These are phyloP conservation scores for Plectranthus barbatus DNA, from an alignment of 257 asterid species.

Conservation along the genomic window DNA sequence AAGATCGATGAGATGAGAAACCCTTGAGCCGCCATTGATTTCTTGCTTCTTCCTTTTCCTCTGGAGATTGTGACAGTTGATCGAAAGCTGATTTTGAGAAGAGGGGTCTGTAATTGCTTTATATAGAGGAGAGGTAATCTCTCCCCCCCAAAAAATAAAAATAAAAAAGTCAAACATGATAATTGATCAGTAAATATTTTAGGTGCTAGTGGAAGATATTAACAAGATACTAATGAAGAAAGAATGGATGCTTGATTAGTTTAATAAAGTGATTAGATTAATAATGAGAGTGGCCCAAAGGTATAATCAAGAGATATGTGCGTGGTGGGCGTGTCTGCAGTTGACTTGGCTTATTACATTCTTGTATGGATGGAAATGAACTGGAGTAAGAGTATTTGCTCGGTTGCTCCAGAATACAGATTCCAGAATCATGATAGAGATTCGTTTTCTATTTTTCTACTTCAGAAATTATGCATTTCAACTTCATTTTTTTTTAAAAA, in stretches of 20 bases:
- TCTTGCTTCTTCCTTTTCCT: neutral
- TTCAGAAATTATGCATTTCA: no score
- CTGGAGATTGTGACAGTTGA: neutral
- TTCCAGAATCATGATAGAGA: neutral
- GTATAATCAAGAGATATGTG: conserved; percentile 18
- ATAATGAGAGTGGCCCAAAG: conserved; percentile 18
- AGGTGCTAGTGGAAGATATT: neutral
- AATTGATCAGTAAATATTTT: neutral
- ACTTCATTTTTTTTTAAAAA: no score
- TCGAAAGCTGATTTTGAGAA: neutral
- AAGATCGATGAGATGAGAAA: conserved; percentile 10
- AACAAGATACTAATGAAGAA: neutral
- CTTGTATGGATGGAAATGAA: conserved; percentile 12
- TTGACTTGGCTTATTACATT: conserved; percentile 26
- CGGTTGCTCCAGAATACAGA: neutral
- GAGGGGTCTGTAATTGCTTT: neutral
- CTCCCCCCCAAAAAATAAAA: neutral
- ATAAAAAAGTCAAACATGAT: conserved; percentile 14
- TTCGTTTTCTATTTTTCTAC: neutral
- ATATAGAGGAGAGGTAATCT: neutral
- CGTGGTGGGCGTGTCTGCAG: neutral
- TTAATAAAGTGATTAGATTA: neutral
- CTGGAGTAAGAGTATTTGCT: neutral
- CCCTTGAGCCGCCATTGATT: conserved; percentile 23
- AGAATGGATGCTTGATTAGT: neutral